phyloP scores from a whole-genome alignment of 1,139 yeast species.

The Zygotorulaspora mrakii region DNA sequence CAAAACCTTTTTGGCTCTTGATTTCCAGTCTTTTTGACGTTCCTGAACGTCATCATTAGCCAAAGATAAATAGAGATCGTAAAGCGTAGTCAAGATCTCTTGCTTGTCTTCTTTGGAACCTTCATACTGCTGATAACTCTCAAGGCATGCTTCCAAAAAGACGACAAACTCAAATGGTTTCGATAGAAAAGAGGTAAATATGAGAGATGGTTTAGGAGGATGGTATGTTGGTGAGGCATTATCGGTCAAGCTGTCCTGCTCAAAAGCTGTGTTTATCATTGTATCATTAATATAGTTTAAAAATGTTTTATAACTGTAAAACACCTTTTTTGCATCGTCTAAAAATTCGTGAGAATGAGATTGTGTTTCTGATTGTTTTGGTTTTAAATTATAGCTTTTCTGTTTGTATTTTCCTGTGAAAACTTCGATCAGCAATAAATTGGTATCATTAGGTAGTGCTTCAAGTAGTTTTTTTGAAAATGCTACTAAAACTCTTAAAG shows the following conservation, averaged over 20 bases:
- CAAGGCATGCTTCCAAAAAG: slow-evolving; percentile 89
- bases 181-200: slow-evolving; percentile 79
- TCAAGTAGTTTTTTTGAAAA: slow-evolving; percentile 66
- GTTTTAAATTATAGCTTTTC: slow-evolving; percentile 17
- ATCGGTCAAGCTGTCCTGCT: slow-evolving; percentile 3
- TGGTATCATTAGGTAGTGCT: slow-evolving; percentile 72
- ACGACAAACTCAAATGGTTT: slow-evolving; percentile 87
- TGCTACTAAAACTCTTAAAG: slow-evolving; percentile 63
- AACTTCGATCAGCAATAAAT: slow-evolving; percentile 74
- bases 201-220: slow-evolving; percentile 87
- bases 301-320: slow-evolving; percentile 71
- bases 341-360: slow-evolving; percentile 6
- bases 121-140: slow-evolving; percentile 70
- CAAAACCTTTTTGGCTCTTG: slow-evolving; percentile 57
- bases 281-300: slow-evolving; percentile 51
- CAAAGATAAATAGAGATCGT: slow-evolving; percentile 72
- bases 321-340: slow-evolving; percentile 39
- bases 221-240: slow-evolving; percentile 63
- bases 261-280: slow-evolving; percentile 10
- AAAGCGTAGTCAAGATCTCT: slow-evolving; percentile 71
- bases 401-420: slow-evolving; percentile 83
- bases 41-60: slow-evolving; percentile 44
- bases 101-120: slow-evolving; percentile 65
- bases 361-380: slow-evolving; percentile 7
- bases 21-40: slow-evolving; percentile 51